Evolutionary conservation across 768 basidiomycete genomes (phyloP), one percentile per base, ranked within the genome.

Genomic region (Podaxis sp.): DNA sequence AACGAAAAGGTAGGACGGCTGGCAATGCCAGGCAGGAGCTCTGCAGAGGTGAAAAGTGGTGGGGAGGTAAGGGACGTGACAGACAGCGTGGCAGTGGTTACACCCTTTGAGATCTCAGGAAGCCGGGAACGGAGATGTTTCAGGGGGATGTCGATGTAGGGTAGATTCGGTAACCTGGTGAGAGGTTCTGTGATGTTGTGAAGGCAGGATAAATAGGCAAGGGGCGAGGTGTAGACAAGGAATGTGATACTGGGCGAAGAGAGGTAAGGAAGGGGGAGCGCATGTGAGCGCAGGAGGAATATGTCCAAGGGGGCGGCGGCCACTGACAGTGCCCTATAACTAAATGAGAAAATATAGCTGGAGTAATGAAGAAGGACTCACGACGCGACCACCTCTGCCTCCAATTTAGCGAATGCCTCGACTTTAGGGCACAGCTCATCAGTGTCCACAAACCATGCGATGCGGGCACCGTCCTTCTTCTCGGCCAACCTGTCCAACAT

Each of bases 381-480:
- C 89, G 74, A 79, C 26, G 85, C 82, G 13, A 88, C 74, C 0
- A 72, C 75, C 50, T 78, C 72, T 0, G 84, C 84, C 72, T 91
- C 89, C 12, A 69, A 76, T 65, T 73, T 77, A 1, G 87, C 82
- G 62, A 89, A 74, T 8, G 68, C 71, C 65, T 84, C 82, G 2
- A 85, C 70, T 37, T 77, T 75, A 26, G 80, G 76, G 60, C 80
- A 81, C 20, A 90, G 73, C 36, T 79, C 72, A 66, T 88, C 87
- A 4, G 87, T 75, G 64, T 87, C 87, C 58, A 80, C 84, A 70
- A 93, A 93, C 92, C 92, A 93, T 58, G 85, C 79, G 44, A 89
- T 79, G 0, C 90, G 89, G 40, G 81, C 82, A 52, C 84, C 83
- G 28, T 86, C 84, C 62, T 84, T 84, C 59, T 81, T 77, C 12